phyloP scores from a whole-genome alignment of 2,329 filamentous ascomycete species.

The Cladosporium sp. region DNA sequence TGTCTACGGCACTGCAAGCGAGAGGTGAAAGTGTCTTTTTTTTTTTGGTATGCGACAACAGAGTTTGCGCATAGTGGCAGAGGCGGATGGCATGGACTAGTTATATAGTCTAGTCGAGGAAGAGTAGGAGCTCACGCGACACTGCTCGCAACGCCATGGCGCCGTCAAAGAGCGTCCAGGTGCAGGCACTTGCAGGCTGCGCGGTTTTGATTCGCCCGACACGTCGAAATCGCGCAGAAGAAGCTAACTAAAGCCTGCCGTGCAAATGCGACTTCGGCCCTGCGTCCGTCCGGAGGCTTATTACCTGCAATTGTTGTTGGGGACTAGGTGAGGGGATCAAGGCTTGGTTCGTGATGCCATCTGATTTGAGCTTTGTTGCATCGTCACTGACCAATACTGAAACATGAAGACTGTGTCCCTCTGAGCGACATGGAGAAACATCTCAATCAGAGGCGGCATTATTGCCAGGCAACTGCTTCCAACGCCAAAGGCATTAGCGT shows the following conservation, averaged over 20 bases:
- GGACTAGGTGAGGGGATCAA: neutral
- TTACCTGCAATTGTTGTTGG: neutral
- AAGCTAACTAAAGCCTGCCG: neutral
- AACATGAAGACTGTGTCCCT: neutral
- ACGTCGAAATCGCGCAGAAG: neutral
- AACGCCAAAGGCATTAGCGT: neutral
- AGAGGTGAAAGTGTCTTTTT: neutral
- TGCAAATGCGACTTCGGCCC: neutral
- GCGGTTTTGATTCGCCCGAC: neutral
- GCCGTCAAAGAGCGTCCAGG: neutral
- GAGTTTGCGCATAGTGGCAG: conserved; percentile 11
- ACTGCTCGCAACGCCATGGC: conserved; percentile 1
- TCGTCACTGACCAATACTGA: neutral
- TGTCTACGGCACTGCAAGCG: neutral
- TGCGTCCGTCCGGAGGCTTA: neutral
- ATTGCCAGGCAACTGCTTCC: neutral
- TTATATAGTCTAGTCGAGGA: conserved; percentile 2
- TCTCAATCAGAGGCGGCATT: neutral
- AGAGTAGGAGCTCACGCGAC: conserved; percentile 1
- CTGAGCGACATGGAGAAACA: neutral
- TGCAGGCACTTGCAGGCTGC: neutral
- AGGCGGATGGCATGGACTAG: neutral
- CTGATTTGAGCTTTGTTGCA: neutral
- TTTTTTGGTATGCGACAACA: neutral
- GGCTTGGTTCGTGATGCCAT: neutral